Percentiles rank a stretch among this genome's conserved stretches.
Conservation (phyloP, 257 asterid species). For the Nicotiana noctiflora region DNA sequence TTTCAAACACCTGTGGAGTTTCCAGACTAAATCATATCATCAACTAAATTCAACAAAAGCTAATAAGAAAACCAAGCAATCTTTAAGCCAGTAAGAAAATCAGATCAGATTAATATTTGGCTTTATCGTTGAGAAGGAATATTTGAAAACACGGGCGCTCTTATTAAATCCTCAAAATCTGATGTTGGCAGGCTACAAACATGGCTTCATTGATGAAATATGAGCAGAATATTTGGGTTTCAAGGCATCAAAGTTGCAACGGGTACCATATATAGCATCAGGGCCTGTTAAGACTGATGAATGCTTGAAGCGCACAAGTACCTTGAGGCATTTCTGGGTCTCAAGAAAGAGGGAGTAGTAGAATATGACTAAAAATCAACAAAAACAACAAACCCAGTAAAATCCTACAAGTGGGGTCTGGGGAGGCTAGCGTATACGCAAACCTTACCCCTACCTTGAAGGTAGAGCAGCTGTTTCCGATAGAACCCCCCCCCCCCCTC, state of each 20-base stretch:
- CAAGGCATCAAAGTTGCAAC: background rate
- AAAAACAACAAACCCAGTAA: too few relatives aligned
- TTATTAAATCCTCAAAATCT: background rate
- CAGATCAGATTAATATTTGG: background rate
- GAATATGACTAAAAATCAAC: background rate
- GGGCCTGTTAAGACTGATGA: background rate
- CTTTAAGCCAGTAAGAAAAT: background rate
- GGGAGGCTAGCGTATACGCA: too few relatives aligned
- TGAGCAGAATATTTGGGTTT: constrained; percentile 1
- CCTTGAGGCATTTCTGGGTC: background rate
- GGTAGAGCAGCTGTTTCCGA: too few relatives aligned
- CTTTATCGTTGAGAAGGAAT: background rate
- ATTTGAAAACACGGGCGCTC: background rate
- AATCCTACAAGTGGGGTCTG: too few relatives aligned
- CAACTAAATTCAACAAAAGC: background rate
- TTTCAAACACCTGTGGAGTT: constrained; percentile 19
- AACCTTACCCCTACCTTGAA: too few relatives aligned
- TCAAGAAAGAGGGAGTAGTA: background rate
- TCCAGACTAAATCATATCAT: background rate
- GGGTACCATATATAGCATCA: too few relatives aligned
- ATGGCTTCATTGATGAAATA: background rate
- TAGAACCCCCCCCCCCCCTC: too few relatives aligned
- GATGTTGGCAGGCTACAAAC: background rate
- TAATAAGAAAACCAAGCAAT: background rate
- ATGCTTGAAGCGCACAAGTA: background rate